Base-by-base conservation (phyloP, 2,329 filamentous ascomycete species). In the Calonectria pseudoturangicola region DNA sequence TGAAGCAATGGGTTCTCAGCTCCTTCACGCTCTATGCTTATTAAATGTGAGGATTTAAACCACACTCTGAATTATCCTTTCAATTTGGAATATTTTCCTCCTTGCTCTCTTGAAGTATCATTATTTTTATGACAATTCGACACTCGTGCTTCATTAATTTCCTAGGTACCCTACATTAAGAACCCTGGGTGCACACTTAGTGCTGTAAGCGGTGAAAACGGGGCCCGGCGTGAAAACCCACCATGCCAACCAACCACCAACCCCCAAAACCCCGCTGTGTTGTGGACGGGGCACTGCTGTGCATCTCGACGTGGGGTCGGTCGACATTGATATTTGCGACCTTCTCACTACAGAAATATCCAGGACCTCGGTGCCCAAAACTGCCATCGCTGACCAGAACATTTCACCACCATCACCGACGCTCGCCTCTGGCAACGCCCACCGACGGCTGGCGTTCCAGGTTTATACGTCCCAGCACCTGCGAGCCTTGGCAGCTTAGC, bases 401-500 rank as follows among this genome's bases (percentile, higher is more conserved):
- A 60, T 27, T 41, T 36, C 58, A 62, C 50, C 63, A 58, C 47
- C 28, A 65, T 58, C 58, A 7, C 45, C 64, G 41, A 63, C 64
- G 45, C 33, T 54, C 63, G 39, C 36, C 60, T 62, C 47, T 50
- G 48, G 56, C 48, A 58, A 63, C 63, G 16, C 51, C 63, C 41
- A 43, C 56, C 68, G 63, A 68, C 51, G 33, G 33, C 69, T 69
- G 74, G 74, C 66, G 60, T 72, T 60, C 62, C 50, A 65, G 76
- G 71, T 72, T 72, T n/a, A 21, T 64, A 66, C 58, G 62, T 63
- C 64, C 68, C 51, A 72, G 74, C 72, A 70, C 73, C 66, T 66
- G 65, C 66, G 74, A 79, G 73, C 76, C 80, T 75, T 78, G 73
- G 75, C 74, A 79, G 82, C 81, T 80, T 81, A 78, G 82, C 81